Percentiles rank a stretch among this genome's conserved stretches.
Conservation (phyloP, 768 basidiomycete genomes). For the Phlebiopsis flavidoalba region DNA sequence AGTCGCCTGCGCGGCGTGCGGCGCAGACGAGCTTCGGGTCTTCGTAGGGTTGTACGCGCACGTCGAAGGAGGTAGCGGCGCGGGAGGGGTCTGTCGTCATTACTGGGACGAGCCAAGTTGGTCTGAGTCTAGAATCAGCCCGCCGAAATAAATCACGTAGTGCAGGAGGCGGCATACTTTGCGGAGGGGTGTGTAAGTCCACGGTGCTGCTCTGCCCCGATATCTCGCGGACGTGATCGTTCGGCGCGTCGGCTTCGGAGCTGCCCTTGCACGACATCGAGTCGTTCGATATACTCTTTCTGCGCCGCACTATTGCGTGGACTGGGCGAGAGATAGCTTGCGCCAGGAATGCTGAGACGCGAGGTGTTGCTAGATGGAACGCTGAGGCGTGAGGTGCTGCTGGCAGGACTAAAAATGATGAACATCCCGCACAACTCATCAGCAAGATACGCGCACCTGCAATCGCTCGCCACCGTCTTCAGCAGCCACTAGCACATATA, state of each 20-base stretch:
- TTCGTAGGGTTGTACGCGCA: not conserved
- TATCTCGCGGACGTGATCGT: not conserved
- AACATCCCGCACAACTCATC: no score
- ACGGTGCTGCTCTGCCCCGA: not conserved
- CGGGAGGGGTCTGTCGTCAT: not conserved
- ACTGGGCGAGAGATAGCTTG: not conserved
- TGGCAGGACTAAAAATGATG: not conserved
- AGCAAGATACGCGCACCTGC: not conserved
- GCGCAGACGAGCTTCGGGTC: not conserved
- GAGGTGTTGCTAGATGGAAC: no score
- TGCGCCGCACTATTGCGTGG: not conserved
- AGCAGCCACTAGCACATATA: slow-evolving; percentile 2
- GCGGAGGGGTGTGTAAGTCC: not conserved
- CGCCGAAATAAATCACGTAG: not conserved
- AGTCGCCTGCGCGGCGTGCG: not conserved
- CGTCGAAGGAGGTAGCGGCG: slow-evolving; percentile 5
- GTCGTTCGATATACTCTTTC: slow-evolving; percentile 5
- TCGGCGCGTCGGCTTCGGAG: not conserved
- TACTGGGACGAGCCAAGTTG: not conserved
- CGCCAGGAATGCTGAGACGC: no score
- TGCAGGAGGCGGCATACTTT: not conserved
- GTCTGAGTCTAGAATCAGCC: not conserved
- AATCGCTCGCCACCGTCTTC: not conserved
- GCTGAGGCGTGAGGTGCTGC: not conserved
- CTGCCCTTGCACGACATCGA: slow-evolving; percentile 3